Evolutionary conservation across 2,329 filamentous ascomycete species (phyloP), one percentile per base, ranked within the genome.

Genomic region (Byssothecium circinans): DNA sequence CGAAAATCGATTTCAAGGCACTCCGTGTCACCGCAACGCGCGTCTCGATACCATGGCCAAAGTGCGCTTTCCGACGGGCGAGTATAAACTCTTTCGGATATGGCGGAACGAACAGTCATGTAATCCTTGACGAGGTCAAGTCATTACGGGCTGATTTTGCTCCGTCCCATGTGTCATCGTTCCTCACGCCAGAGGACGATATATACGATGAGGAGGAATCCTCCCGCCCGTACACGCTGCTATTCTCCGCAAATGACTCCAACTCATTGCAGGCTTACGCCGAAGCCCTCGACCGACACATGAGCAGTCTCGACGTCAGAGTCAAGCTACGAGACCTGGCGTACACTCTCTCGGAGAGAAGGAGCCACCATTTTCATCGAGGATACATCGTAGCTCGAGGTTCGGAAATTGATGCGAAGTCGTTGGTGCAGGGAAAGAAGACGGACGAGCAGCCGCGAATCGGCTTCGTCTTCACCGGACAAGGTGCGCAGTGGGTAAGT

Each of bases 401-500:
- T 15, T 32, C 27, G 14, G 38, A 41, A 12, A 18, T 53, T 38
- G 12, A 23, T 42, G 2, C 25, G 41, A 14, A 50, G 50, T 2
- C 11, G 49, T 39, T 45, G 2, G 17, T 34, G 27, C 18, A 18
- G n/a, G 42, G 45, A 11, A 37, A 43, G 14, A 30, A 19, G 11
- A 12, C n/a, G 12, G 20, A 15, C 3, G 7, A 6, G 14, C 12
- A 8, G 2, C 37, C 50, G 18, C 10, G 27, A 22, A 38, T 56
- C 8, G 30, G 34, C 27, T 54, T 64, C 41, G 39, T 57, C 0
- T 62, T 61, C 43, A 63, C 57, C 3, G 61, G 61, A 3, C 61
- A 64, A 43, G 61, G 61, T 15, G 61, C 60, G 2, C 58, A 62
- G 17, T 63, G 55, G 55, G n/a, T n/a, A n/a, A n/a, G n/a, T n/a